Conservation (phyloP, 257 asterid species). For the Ilex aquifolium region DNA sequence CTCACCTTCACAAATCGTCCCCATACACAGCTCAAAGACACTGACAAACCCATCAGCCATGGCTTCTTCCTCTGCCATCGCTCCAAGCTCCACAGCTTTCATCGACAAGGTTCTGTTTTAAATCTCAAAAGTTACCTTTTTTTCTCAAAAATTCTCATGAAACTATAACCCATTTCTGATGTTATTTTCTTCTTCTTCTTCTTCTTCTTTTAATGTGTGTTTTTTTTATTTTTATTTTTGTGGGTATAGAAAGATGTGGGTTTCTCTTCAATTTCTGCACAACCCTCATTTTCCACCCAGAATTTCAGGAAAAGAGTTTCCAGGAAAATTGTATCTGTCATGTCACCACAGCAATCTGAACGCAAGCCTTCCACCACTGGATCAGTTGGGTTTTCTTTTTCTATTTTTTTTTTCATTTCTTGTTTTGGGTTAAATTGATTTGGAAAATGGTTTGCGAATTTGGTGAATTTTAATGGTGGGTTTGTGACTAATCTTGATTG, state of each 20-base stretch:
- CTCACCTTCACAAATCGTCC: no score
- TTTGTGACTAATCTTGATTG: constrained; percentile 15
- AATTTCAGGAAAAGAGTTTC: constrained; percentile 35
- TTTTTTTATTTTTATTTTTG: constrained; percentile 4
- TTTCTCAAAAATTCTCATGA: no score
- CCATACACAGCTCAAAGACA: no score
- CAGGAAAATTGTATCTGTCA: constrained; percentile 57
- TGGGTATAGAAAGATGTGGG: constrained; percentile 55
- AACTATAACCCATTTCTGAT: no score
- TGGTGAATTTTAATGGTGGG: constrained; percentile 18
- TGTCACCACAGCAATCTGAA: constrained; percentile 76
- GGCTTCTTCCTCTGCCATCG: no score
- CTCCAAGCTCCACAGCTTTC: no score
- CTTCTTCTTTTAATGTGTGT: no score
- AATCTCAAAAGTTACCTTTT: no score
- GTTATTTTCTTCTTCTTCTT: no score
- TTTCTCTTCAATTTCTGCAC: constrained; percentile 40
- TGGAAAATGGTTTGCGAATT: neutral
- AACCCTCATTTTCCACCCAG: constrained; percentile 32
- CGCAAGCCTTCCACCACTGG: constrained; percentile 77
- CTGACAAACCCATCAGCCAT: no score
- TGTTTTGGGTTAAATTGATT: constrained; percentile 8
- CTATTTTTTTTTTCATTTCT: neutral
- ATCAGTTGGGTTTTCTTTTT: constrained; percentile 31
- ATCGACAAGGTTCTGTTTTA: no score